A percentile compares a stretch with the other conserved stretches of the same genome.
These are phyloP conservation scores for Taxillus chinensis DNA, from an alignment of 164 flowering plant genomes.

Conservation along the genomic window DNA sequence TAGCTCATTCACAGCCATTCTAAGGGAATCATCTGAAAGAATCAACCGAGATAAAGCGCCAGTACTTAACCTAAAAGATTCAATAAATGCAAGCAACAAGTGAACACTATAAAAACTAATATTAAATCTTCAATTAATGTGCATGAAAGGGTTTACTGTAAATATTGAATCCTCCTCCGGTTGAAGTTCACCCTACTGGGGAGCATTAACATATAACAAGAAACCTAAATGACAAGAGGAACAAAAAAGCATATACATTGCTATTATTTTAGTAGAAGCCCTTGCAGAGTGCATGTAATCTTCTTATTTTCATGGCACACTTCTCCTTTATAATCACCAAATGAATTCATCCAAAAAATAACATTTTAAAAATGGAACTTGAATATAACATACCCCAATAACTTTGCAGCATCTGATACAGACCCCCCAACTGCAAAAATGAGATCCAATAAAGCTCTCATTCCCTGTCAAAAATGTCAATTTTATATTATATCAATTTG, in stretches of 20 bases:
- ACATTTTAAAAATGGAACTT: background rate
- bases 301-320: too few relatives aligned
- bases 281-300: too few relatives aligned
- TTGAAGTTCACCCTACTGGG: too few relatives aligned
- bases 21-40: conserved; percentile 78
- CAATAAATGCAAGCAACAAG: background rate
- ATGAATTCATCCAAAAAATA: too few relatives aligned
- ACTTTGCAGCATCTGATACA: conserved; percentile 67
- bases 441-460: conserved; percentile 84
- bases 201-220: too few relatives aligned
- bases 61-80: conserved; percentile 65
- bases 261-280: too few relatives aligned
- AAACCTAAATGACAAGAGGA: too few relatives aligned
- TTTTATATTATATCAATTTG: background rate
- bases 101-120: background rate
- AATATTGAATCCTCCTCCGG: background rate
- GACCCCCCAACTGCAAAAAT: conserved; percentile 72
- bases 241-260: too few relatives aligned
- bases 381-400: conserved; percentile 45
- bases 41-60: conserved; percentile 79
- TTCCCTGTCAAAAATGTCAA: conserved; percentile 40
- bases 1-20: conserved; percentile 72
- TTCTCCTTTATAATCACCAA: too few relatives aligned
- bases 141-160: background rate
- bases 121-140: background rate